Evolutionary conservation across 495 filamentous ascomycete species (phyloP).

Genomic region (Aspergillus avenaceus): DNA sequence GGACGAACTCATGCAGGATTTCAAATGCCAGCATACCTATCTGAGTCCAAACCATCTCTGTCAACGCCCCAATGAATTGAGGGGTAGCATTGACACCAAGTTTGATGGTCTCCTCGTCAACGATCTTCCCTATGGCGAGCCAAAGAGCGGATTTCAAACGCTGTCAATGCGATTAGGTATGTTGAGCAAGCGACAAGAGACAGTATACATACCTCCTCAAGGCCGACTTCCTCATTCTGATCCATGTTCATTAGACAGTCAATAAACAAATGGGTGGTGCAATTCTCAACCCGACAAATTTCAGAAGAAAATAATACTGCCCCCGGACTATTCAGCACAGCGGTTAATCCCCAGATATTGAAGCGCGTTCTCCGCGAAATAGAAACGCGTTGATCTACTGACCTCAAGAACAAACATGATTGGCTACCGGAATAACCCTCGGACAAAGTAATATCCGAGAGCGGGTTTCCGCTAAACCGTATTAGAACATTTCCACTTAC

Average conservation of each 20-base stretch:
- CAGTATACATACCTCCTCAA: constrained; percentile 33
- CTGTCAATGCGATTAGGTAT: constrained; percentile 33
- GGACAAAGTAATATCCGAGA: constrained; percentile 8
- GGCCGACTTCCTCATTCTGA: constrained; percentile 31
- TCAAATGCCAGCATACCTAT: constrained; percentile 58
- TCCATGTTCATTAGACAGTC: constrained; percentile 20
- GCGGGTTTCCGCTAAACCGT: constrained; percentile 1
- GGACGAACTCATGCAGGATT: neutral
- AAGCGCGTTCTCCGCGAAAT: too few relatives aligned
- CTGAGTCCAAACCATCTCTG: constrained; percentile 87
- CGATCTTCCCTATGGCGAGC: constrained; percentile 82
- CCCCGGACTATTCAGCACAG: too few relatives aligned
- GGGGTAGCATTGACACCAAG: constrained; percentile 83
- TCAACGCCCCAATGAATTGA: constrained; percentile 90
- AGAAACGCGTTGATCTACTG: too few relatives aligned
- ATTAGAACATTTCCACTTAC: constrained; percentile 6
- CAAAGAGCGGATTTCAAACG: constrained; percentile 92
- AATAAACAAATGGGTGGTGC: neutral
- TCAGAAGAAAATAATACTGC: too few relatives aligned
- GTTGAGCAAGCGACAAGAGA: neutral
- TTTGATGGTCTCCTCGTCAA: constrained; percentile 77
- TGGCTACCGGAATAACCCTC: constrained; percentile 5
- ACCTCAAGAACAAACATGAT: constrained; percentile 1
- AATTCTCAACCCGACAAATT: neutral
- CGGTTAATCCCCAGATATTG: too few relatives aligned